A percentile compares a stretch with the other conserved stretches of the same genome.
These are phyloP conservation scores for Penicillium atrosanguineum DNA, from an alignment of 495 filamentous ascomycete species.

Conservation along the genomic window DNA sequence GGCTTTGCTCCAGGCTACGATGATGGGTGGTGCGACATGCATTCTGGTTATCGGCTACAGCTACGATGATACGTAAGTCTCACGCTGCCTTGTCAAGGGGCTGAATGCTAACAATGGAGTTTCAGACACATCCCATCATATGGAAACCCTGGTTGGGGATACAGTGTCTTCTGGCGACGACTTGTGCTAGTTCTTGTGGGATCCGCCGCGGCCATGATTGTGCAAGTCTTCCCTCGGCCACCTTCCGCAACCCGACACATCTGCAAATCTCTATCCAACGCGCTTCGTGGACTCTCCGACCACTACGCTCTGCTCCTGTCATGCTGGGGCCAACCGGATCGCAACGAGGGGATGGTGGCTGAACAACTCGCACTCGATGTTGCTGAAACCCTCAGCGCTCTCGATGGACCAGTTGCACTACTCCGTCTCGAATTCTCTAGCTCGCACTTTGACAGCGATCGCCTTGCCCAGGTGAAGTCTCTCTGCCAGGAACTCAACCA, in stretches of 20 bases:
- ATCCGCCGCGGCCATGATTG: slow-evolving; percentile 33
- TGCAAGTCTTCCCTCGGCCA: slow-evolving; percentile 43
- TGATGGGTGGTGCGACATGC: slow-evolving; percentile 42
- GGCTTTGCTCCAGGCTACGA: slow-evolving; percentile 29
- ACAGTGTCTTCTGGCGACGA: slow-evolving; percentile 46
- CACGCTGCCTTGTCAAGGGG: background rate
- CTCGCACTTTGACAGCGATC: slow-evolving; percentile 39
- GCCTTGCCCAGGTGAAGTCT: slow-evolving; percentile 30
- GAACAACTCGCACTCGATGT: slow-evolving; percentile 36
- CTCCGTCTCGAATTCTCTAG: slow-evolving; percentile 42
- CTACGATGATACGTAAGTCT: slow-evolving; percentile 38
- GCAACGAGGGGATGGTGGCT: slow-evolving; percentile 26
- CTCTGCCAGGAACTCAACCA: slow-evolving; percentile 40
- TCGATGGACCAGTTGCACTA: slow-evolving; percentile 33
- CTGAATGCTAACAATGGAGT: background rate
- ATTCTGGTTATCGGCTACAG: slow-evolving; percentile 41
- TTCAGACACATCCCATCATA: slow-evolving; percentile 35
- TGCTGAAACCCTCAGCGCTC: slow-evolving; percentile 26
- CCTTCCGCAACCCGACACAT: slow-evolving; percentile 42
- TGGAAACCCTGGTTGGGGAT: slow-evolving; percentile 43
- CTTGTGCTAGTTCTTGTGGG: slow-evolving; percentile 43
- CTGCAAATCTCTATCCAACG: slow-evolving; percentile 38
- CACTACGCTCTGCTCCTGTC: slow-evolving; percentile 47
- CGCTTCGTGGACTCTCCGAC: slow-evolving; percentile 37
- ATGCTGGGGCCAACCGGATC: slow-evolving; percentile 32